phyloP scores from a whole-genome alignment of 805 yeast genomes.

The Saccharomyces cerevisiae region DNA sequence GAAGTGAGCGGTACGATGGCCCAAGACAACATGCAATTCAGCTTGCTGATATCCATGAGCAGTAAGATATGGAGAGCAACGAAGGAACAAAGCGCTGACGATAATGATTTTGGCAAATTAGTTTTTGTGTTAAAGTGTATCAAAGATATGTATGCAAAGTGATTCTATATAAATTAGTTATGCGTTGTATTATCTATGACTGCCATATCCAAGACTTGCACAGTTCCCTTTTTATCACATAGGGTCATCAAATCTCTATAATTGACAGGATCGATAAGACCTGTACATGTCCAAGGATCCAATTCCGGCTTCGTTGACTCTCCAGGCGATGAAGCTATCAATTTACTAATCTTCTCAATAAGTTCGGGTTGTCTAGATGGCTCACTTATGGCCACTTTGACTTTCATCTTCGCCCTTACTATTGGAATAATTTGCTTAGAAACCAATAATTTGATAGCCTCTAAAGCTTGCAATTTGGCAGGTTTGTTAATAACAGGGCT shows the following conservation, averaged over 20 bases:
- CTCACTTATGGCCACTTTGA: slow-evolving; percentile 51
- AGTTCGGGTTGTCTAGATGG: slow-evolving; percentile 34
- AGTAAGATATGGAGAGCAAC: slow-evolving; percentile 37
- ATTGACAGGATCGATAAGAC: slow-evolving; percentile 78
- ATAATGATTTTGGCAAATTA: slow-evolving; percentile 37
- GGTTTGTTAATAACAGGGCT: slow-evolving; percentile 65
- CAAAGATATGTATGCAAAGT: slow-evolving; percentile 20
- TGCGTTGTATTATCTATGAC: slow-evolving; percentile 49
- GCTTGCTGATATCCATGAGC: slow-evolving; percentile 37
- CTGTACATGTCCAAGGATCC: slow-evolving; percentile 46
- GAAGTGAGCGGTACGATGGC: slow-evolving; percentile 7
- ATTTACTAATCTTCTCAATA: slow-evolving; percentile 35
- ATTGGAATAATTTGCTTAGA: slow-evolving; percentile 82
- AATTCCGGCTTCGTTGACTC: slow-evolving; percentile 38
- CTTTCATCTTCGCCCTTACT: slow-evolving; percentile 88
- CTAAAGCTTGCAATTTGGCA: slow-evolving; percentile 84
- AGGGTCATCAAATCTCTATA: slow-evolving; percentile 63
- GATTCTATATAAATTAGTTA: not conserved
- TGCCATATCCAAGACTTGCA: slow-evolving; percentile 81
- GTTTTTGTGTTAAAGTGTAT: slow-evolving; percentile 36
- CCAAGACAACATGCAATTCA: slow-evolving; percentile 5
- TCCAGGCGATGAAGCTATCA: slow-evolving; percentile 37
- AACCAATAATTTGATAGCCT: slow-evolving; percentile 73
- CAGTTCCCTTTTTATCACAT: slow-evolving; percentile 47
- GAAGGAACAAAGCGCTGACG: slow-evolving; percentile 22